These are phyloP conservation scores for Linanthus parryae DNA, from an alignment of 148 eudicot genomes.

Conservation along the genomic window DNA sequence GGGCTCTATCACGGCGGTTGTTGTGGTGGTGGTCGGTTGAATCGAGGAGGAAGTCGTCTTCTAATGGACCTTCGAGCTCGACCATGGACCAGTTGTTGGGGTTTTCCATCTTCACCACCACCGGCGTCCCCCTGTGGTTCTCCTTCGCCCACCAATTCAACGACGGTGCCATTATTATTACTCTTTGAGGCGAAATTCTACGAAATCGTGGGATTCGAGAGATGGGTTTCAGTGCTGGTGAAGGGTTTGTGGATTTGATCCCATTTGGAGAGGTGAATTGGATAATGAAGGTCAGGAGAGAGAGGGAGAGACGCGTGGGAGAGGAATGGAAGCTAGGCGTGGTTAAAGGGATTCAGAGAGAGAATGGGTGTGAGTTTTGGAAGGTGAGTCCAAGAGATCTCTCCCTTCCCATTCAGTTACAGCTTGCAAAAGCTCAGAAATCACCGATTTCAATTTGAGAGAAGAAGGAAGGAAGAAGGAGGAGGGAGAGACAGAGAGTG, in stretches of 20 bases:
- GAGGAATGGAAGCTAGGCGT: background rate
- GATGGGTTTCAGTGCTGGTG: background rate
- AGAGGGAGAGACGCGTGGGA: conserved; percentile 7
- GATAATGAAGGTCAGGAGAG: background rate
- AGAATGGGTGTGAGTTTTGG: background rate
- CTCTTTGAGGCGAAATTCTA: background rate
- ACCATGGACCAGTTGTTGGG: conserved; percentile 89
- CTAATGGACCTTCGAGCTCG: conserved; percentile 51
- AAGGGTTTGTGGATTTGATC: conserved; percentile 4
- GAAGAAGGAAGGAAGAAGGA: background rate
- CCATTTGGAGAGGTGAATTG: conserved; percentile 7
- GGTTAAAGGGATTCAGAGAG: conserved; percentile 4
- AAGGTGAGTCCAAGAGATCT: conserved; percentile 14
- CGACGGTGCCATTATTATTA: conserved; percentile 44
- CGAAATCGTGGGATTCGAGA: background rate
- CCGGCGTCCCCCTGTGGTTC: conserved; percentile 70
- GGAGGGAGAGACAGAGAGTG: conserved; percentile 5
- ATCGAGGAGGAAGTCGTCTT: conserved; percentile 29
- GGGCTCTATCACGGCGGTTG: conserved; percentile 19
- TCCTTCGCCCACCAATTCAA: conserved; percentile 61
- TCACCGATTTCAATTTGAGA: background rate
- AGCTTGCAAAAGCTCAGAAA: conserved; percentile 25
- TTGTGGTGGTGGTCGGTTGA: conserved; percentile 10
- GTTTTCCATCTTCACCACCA: conserved; percentile 89
- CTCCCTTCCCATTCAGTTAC: conserved; percentile 27